Evolutionary conservation across 768 basidiomycete species (phyloP).

Genomic region (Trametopsis cervina): DNA sequence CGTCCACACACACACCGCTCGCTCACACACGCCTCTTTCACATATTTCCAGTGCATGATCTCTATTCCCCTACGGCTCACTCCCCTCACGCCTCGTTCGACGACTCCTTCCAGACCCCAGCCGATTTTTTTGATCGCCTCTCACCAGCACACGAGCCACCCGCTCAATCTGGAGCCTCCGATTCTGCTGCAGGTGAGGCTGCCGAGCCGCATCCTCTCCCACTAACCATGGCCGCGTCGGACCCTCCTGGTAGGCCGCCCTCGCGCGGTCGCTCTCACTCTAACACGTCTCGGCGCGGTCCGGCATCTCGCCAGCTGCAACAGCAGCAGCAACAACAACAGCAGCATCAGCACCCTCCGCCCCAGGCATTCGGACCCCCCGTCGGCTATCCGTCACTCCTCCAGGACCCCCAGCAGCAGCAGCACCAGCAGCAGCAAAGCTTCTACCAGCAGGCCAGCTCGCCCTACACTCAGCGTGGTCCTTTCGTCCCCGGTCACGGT

Average conservation of each 20-base stretch:
- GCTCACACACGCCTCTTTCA: conserved; percentile 2
- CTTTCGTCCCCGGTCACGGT: conserved; percentile 16
- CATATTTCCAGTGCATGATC: conserved; percentile 15
- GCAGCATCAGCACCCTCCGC: conserved; percentile 11
- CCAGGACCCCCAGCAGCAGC: conserved; percentile 17
- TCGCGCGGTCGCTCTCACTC: conserved; percentile 17
- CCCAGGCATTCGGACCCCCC: conserved; percentile 16
- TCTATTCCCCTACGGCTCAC: conserved; percentile 12
- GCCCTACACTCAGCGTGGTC: conserved; percentile 7
- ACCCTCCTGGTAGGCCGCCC: conserved; percentile 12
- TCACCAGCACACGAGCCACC: conserved; percentile 2
- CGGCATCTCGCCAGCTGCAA: conserved; percentile 12
- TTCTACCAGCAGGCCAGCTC: conserved; percentile 1
- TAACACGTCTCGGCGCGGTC: conserved; percentile 13
- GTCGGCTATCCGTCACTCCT: conserved; percentile 11
- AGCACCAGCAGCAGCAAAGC: conserved; percentile 6
- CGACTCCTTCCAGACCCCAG: conserved; percentile 17
- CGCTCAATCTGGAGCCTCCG: conserved; percentile 7
- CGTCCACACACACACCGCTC: background rate
- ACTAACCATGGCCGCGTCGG: conserved; percentile 19
- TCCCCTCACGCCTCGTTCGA: conserved; percentile 7
- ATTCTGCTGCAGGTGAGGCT: conserved; percentile 15
- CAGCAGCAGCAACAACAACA: too few relatives aligned
- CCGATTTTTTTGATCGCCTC: conserved; percentile 17
- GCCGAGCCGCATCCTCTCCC: conserved; percentile 1